phyloP scores from a whole-genome alignment of 2,329 filamentous ascomycete genomes.

The Fusarium sp. region DNA sequence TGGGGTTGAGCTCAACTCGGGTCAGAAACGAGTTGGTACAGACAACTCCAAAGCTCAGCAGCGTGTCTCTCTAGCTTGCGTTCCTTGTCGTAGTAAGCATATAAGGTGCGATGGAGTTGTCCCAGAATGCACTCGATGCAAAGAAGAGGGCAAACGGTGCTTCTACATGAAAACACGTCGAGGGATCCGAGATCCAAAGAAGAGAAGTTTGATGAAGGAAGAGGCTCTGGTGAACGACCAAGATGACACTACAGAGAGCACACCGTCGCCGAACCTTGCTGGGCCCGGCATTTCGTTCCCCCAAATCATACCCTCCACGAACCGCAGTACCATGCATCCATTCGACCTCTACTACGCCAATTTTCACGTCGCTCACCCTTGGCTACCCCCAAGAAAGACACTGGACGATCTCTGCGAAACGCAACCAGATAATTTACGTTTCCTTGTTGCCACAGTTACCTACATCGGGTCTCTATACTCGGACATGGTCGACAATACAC shows the following conservation, averaged over 20 bases:
- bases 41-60: conserved; percentile 24
- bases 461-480: conserved; percentile 42
- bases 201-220: conserved; percentile 20
- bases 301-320: conserved; percentile 2
- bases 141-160: conserved; percentile 25
- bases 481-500: conserved; percentile 5
- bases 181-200: conserved; percentile 34
- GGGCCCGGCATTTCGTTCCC: not conserved
- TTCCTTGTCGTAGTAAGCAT: conserved; percentile 40
- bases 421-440: conserved; percentile 8
- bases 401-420: conserved; percentile 14
- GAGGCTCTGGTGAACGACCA: not conserved
- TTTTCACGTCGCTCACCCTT: conserved; percentile 42
- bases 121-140: conserved; percentile 39
- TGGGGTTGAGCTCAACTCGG: not conserved
- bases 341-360: conserved; percentile 42
- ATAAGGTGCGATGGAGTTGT: conserved; percentile 35
- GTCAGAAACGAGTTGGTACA: conserved; percentile 22
- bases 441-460: conserved; percentile 22
- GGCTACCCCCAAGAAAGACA: conserved; percentile 34
- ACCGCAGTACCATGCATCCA: not conserved
- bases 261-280: conserved; percentile 20
- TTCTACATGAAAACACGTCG: conserved; percentile 38
- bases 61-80: conserved; percentile 41
- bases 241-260: conserved; percentile 12